Conservation (phyloP, 2,329 filamentous ascomycete genomes). For the Orbilia ellipsospora region DNA sequence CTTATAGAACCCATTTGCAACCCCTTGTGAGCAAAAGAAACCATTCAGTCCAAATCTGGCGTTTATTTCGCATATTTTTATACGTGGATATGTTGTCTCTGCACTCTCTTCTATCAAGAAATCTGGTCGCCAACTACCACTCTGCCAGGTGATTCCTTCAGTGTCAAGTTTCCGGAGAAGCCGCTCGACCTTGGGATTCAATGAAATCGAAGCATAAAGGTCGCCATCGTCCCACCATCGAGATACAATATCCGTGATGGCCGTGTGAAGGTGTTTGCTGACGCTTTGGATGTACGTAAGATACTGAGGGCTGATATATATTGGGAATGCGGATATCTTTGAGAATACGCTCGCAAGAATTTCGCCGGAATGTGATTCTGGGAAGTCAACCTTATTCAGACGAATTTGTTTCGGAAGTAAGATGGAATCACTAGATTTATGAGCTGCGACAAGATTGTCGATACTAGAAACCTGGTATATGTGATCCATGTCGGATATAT, state of each 20-base stretch:
- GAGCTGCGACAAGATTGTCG: neutral
- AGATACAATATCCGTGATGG: constrained; percentile 62
- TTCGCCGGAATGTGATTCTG: constrained; percentile 57
- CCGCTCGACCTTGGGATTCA: constrained; percentile 54
- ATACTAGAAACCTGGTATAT: constrained; percentile 32
- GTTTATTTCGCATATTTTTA: constrained; percentile 64
- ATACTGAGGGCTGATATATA: constrained; percentile 61
- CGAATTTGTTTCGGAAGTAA: constrained; percentile 22
- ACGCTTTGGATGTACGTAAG: constrained; percentile 60
- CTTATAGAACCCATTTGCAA: constrained; percentile 9
- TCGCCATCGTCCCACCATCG: constrained; percentile 62
- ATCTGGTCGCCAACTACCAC: constrained; percentile 62
- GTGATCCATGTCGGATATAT: constrained; percentile 26
- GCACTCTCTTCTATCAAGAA: constrained; percentile 61
- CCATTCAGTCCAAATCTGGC: constrained; percentile 64
- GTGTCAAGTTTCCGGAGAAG: constrained; percentile 52
- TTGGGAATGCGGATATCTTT: constrained; percentile 57
- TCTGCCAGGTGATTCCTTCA: constrained; percentile 43
- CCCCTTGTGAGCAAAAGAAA: constrained; percentile 47
- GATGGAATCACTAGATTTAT: neutral
- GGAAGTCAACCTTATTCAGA: constrained; percentile 58
- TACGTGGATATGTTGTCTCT: constrained; percentile 27
- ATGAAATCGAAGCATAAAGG: constrained; percentile 42
- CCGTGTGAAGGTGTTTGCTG: constrained; percentile 60
- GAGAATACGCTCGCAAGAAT: constrained; percentile 53